Base-by-base conservation (phyloP, 2,329 filamentous ascomycete species). In the Hypoxylon sp. region DNA sequence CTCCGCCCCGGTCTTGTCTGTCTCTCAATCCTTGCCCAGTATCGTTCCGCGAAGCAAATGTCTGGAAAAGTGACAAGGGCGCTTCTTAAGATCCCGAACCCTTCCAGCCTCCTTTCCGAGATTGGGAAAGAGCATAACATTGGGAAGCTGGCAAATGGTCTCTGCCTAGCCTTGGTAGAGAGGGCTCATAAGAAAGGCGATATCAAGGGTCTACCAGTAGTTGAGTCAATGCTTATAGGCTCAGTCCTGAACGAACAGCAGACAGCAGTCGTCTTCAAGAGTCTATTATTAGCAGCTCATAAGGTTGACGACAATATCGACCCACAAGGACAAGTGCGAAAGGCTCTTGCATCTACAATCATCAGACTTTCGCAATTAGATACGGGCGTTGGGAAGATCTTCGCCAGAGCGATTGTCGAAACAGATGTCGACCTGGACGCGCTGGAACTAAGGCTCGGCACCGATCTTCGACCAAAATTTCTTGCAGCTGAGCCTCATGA, bases 21-120 rank as follows among this genome's bases (percentile, higher is more conserved):
- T 76, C 81, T 98, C 59, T 90, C 92, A 3, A 90, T 97, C 19
- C 83, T 98, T 46, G 92, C 93, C 1, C 92, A 97, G 77, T 91
- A 94, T 79, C 90, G 93, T 76, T 89, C 89, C 2, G 87, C 90
- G 3, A 87, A 89, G 67, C 87, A 88, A 69, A 85, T 97, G 63
- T 91, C 93, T 0, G 87, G 85, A 74, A 88, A 88, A 67, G 89
- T 95, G 3, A 86, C 91, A 31, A 93, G 90, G 77, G 88, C 88
- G 9, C 80, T 96, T 4, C 81, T 93, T 67, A 90, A 88, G 69
- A 81, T 92, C 19, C 83, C 87, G 0, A 84, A 89, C 51, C 81
- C 94, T 26, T 82, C 87, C n/a, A 80, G 81, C 42, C 84, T 87
- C 11, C 82, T 95, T 1, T 79, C 86, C 1, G 85, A 89, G 35